Evolutionary conservation across 805 yeast genomes (phyloP).

Genomic region (Yamadazyma philogaea): DNA sequence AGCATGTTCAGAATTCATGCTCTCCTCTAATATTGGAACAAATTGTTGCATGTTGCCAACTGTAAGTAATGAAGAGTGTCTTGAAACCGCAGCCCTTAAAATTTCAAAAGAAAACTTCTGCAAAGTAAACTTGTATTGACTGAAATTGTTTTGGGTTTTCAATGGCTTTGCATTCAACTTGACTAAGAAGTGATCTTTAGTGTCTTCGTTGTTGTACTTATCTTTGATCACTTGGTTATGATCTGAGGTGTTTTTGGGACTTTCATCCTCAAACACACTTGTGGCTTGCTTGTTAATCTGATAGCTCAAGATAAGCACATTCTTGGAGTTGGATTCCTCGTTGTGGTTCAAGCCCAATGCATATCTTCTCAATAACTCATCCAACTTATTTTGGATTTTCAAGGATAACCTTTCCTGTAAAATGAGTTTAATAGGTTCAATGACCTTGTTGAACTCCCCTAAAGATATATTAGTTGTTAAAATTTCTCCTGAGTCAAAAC

Average conservation of each 20-base stretch:
- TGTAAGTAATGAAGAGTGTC: conserved; percentile 57
- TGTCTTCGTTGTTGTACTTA: conserved; percentile 11
- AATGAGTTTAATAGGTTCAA: conserved; percentile 65
- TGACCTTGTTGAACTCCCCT: conserved; percentile 50
- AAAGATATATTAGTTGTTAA: conserved; percentile 63
- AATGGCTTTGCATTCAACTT: conserved; percentile 59
- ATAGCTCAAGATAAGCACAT: conserved; percentile 66
- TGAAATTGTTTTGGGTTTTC: conserved; percentile 52
- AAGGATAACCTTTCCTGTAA: conserved; percentile 61
- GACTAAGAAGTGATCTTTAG: conserved; percentile 65
- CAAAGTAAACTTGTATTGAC: conserved; percentile 56
- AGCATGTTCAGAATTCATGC: conserved; percentile 68
- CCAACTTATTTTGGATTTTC: conserved; percentile 70
- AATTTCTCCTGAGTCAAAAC: conserved; percentile 83
- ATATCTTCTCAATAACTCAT: conserved; percentile 73
- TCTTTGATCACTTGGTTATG: conserved; percentile 9
- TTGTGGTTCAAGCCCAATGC: conserved; percentile 79
- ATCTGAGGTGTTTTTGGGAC: neutral
- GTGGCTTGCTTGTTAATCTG: conserved; percentile 63
- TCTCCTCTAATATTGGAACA: conserved; percentile 63
- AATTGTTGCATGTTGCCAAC: conserved; percentile 66
- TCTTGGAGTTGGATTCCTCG: conserved; percentile 51
- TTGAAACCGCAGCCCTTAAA: conserved; percentile 65
- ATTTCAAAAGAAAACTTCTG: conserved; percentile 77
- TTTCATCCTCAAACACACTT: conserved; percentile 9